Conservation (phyloP, 805 yeast species). For the Candida sanyiensis region DNA sequence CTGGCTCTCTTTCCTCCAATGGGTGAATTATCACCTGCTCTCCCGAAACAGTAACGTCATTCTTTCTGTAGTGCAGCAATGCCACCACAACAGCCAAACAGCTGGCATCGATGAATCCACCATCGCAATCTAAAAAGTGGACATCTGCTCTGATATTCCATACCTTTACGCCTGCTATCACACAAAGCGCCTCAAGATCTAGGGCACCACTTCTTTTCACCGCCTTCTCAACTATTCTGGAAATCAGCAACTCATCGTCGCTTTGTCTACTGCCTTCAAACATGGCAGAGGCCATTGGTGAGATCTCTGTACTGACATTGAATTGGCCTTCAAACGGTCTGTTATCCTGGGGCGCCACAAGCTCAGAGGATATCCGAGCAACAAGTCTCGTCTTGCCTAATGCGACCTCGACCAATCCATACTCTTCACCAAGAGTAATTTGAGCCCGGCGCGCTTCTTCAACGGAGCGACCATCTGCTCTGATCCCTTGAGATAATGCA, state of each 20-base stretch:
- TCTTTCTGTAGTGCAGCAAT: constrained; percentile 73
- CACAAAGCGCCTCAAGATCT: constrained; percentile 86
- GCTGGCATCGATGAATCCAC: constrained; percentile 85
- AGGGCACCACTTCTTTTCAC: constrained; percentile 85
- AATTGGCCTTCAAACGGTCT: constrained; percentile 93
- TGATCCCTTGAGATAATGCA: constrained; percentile 52
- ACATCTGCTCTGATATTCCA: constrained; percentile 91
- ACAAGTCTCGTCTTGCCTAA: constrained; percentile 73
- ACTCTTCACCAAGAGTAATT: constrained; percentile 62
- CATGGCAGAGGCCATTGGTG: constrained; percentile 84
- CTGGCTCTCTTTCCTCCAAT: constrained; percentile 77
- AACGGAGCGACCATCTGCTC: constrained; percentile 66
- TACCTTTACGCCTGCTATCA: constrained; percentile 83
- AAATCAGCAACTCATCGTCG: constrained; percentile 76
- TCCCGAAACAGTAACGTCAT: constrained; percentile 72
- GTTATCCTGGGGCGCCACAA: constrained; percentile 78
- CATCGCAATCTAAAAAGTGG: constrained; percentile 85
- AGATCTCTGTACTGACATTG: constrained; percentile 74
- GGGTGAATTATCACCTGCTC: constrained; percentile 64
- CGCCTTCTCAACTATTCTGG: constrained; percentile 85
- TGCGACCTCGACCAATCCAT: constrained; percentile 73
- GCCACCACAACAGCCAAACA: constrained; percentile 89
- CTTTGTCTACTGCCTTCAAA: constrained; percentile 67
- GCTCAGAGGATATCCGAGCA: constrained; percentile 68
- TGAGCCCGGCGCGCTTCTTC: constrained; percentile 59